A percentile compares a stretch with the other conserved stretches of the same genome.
Evolutionary conservation across 2,329 filamentous ascomycete genomes (phyloP).

Genomic region (Diaporthe aspalathi): DNA sequence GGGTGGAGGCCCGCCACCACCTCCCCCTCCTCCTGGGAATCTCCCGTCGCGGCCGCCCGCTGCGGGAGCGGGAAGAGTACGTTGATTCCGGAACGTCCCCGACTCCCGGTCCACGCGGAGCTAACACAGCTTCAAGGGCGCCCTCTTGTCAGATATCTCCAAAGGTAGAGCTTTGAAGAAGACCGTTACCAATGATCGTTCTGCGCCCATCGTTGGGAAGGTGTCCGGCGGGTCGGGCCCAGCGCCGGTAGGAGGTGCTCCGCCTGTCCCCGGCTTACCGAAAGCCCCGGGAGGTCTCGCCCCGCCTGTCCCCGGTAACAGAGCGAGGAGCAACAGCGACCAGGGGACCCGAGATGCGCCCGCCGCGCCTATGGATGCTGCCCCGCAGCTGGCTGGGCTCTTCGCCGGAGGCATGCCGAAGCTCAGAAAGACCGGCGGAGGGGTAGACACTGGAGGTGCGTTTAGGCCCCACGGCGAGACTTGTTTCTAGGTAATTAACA

Average conservation of each 20-base stretch:
- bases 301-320: constrained; percentile 76
- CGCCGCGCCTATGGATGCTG: constrained; percentile 61
- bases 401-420: constrained; percentile 98
- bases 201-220: constrained; percentile 77
- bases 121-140: constrained; percentile 68
- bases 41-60: constrained; percentile 69
- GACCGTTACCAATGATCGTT: constrained; percentile 90
- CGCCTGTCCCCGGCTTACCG: constrained; percentile 77
- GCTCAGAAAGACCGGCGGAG: constrained; percentile 86
- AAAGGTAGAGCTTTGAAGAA: constrained; percentile 87
- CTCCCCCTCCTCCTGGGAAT: constrained; percentile 67
- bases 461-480: background rate
- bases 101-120: background rate
- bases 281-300: constrained; percentile 73
- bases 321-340: constrained; percentile 88
- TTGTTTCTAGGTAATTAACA: constrained; percentile 40
- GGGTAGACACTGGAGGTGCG: constrained; percentile 77
- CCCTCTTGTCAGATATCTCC: constrained; percentile 86
- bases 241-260: constrained; percentile 77
- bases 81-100: constrained; percentile 46
- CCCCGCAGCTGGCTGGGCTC: constrained; percentile 86
- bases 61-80: constrained; percentile 70
- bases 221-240: constrained; percentile 66
- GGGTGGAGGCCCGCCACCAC: constrained; percentile 71
- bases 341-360: constrained; percentile 61